Evolutionary conservation across 768 basidiomycete species (phyloP), one percentile per base, ranked within the genome.

Genomic region (Pulveroboletus sp.): DNA sequence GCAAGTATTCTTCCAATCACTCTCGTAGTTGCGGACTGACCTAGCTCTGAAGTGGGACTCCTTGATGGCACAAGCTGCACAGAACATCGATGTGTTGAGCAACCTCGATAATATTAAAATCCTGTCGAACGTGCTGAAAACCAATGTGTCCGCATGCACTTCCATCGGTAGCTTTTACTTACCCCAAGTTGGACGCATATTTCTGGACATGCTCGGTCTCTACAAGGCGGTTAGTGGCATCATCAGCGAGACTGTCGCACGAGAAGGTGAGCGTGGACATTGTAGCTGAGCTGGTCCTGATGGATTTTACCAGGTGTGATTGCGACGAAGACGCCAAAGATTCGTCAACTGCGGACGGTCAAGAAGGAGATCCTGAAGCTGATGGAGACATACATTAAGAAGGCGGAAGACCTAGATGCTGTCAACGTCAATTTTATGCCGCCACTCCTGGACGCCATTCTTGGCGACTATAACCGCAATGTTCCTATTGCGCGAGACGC

Each of bases 291-390:
- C 15, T 18, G 6, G 15, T 27, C 43, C 52, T 52, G 50, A 48
- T 24, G n/a, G 14, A 11, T 32, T 43, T 43, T 39, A 42, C 60
- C 36, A 94, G 92, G 93, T 30, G 69, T 83, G 36, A 84, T 97
- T 64, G 93, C 93, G 5, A 97, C 95, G 14, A 94, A 94, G 72
- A 98, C 94, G 3, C 94, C 95, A 8, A 96, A 96, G 76, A 83
- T 98, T 58, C 83, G 96, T 51, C 85, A 91, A 55, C 73, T 98
- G 46, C 79, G 96, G 53, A 97, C 95, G 3, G 94, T 99, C 59
- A 98, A 98, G 75, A 98, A 98, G 73, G 96, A 99, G 68, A 92
- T 98, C 40, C 70, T 99, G 57, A 94, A 93, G 73, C 71, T 97
- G 46, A 94, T 98, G 81, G 96, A 99, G 69, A 96, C 91, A 1